Conservation (phyloP, 305 asterid genomes). For the Nicotiana rustica region DNA sequence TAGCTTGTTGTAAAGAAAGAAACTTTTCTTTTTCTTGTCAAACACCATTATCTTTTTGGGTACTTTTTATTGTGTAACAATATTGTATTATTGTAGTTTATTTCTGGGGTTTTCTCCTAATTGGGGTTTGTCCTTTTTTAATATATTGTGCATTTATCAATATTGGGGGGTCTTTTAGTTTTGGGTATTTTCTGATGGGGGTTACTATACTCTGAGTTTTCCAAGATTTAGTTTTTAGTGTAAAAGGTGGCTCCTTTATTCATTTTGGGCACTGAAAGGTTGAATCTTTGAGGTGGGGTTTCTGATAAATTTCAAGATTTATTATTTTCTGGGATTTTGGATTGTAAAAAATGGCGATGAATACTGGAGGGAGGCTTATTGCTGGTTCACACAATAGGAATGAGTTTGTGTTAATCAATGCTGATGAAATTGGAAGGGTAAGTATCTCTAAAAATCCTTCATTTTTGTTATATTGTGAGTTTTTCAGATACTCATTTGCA, state of each 20-base stretch:
- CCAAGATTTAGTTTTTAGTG: slow-evolving; percentile 51
- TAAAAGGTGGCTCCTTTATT: slow-evolving; percentile 37
- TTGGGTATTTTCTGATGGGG: slow-evolving; percentile 52
- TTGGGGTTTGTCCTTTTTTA: slow-evolving; percentile 39
- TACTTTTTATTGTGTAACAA: slow-evolving; percentile 31
- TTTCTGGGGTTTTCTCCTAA: slow-evolving; percentile 37
- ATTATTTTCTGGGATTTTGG: slow-evolving; percentile 36
- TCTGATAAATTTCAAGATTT: slow-evolving; percentile 43
- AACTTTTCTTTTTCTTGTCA: not conserved
- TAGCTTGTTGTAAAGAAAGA: slow-evolving; percentile 52
- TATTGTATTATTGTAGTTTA: slow-evolving; percentile 23
- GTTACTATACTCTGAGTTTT: slow-evolving; percentile 34
- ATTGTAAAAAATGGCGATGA: slow-evolving; percentile 64
- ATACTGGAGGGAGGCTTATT: slow-evolving; percentile 84
- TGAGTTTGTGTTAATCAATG: slow-evolving; percentile 80
- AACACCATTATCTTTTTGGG: slow-evolving; percentile 8
- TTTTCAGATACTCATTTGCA: not conserved
- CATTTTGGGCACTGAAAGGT: slow-evolving; percentile 37
- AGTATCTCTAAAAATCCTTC: slow-evolving; percentile 34
- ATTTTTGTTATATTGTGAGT: slow-evolving; percentile 17
- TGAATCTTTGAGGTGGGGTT: slow-evolving; percentile 42
- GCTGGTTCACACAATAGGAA: slow-evolving; percentile 94
- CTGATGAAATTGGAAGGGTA: slow-evolving; percentile 87
- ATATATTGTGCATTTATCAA: slow-evolving; percentile 45
- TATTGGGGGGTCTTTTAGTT: slow-evolving; percentile 45